Evolutionary conservation across 2,329 filamentous ascomycete species (phyloP), one percentile per base, ranked within the genome.

Genomic region (Botrytis paeoniae): DNA sequence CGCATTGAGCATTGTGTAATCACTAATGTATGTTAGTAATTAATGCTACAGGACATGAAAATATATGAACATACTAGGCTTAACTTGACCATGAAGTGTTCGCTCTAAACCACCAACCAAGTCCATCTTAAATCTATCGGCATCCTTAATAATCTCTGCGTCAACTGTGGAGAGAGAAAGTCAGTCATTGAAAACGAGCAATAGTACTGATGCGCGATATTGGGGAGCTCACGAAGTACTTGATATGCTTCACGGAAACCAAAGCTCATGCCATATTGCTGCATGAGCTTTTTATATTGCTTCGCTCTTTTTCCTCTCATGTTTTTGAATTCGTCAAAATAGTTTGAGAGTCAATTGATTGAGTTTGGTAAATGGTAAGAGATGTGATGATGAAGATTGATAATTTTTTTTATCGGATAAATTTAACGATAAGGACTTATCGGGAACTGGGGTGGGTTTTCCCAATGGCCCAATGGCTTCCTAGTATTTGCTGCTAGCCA

Each of bases 231-330:
- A 92, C 89, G 86, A 61, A 97, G 85, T 69, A 97, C 91, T 84
- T 98, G 96, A 84, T 98, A 98, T 18, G 96, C 94, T 83, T 96
- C 93, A 78, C 95, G 93, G 82, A 98, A 98, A 74, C 92, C 92
- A 81, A 97, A 98, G 74, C 90, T 91, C 82, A 95, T 88, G 80
- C 91, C 90, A 87, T 95, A 97, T 81, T 95, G 92, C 83, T 94
- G 91, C 91, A 99, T 97, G 80, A 98, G 90, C 89, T 98, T 98
- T 81, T 91, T 89, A 82, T 94, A 94, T 79, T 92, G 90, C 83
- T 93, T 91, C 60, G 85, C 87, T 74, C 89, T 86, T 83, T 93
- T 93, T 71, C 89, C 90, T 79, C 89, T 86, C 89, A 92, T 92
- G 8, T 66, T 79, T 87, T 82, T 59, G 61, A 48, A 45, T 35